phyloP scores from a whole-genome alignment of 2,329 filamentous ascomycete genomes.

The Xylariales sp. region DNA sequence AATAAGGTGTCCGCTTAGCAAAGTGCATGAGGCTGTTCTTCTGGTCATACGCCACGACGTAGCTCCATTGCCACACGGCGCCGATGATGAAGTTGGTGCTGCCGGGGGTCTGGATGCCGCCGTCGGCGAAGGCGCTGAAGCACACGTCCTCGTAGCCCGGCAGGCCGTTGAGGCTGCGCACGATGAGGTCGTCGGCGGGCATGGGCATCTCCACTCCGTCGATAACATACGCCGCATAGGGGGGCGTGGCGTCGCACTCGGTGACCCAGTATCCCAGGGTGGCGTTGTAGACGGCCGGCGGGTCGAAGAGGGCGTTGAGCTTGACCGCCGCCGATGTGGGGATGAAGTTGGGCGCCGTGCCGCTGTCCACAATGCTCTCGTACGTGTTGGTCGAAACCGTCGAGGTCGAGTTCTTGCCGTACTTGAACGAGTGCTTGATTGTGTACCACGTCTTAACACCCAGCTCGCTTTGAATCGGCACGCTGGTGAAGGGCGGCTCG shows the following conservation, averaged over 20 bases:
- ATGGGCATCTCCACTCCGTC: constrained; percentile 11
- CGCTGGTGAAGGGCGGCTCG: constrained; percentile 7
- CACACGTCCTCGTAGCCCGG: constrained; percentile 14
- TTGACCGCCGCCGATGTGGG: constrained; percentile 3
- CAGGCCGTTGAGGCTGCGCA: constrained; percentile 13
- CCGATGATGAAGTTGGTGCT: constrained; percentile 10
- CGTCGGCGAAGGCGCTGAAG: constrained; percentile 11
- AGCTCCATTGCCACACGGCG: constrained; percentile 13
- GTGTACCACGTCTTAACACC: constrained; percentile 4
- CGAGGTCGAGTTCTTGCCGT: constrained; percentile 1
- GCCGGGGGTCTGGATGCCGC: constrained; percentile 6
- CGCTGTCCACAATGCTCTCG: constrained; percentile 7
- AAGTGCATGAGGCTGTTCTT: constrained; percentile 12
- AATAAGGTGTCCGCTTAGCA: constrained; percentile 11
- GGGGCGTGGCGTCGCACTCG: constrained; percentile 3
- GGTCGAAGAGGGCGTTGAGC: constrained; percentile 6
- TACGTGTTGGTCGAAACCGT: constrained; percentile 1
- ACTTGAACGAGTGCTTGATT: constrained; percentile 1
- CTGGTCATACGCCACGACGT: constrained; percentile 14
- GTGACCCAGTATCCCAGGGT: constrained; percentile 5
- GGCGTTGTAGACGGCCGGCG: constrained; percentile 6
- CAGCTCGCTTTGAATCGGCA: neutral
- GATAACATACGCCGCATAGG: constrained; percentile 8
- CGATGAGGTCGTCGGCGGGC: constrained; percentile 13
- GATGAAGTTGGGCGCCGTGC: constrained; percentile 7